A percentile compares a stretch with the other conserved stretches of the same genome.
Conservation (phyloP, 1,139 yeast species). For the Pneumocystis sp. region DNA sequence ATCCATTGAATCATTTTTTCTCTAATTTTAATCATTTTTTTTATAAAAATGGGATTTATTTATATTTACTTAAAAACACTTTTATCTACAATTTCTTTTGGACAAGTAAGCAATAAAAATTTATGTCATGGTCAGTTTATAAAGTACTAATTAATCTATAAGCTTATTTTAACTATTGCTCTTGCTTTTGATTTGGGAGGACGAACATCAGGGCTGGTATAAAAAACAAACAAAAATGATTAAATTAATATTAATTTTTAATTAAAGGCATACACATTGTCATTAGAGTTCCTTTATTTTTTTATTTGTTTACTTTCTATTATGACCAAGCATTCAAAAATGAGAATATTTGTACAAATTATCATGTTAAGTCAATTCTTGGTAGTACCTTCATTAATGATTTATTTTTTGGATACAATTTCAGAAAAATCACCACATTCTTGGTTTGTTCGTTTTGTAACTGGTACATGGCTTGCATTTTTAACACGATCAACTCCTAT, state of each 20-base stretch:
- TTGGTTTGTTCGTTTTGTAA: slow-evolving; percentile 36
- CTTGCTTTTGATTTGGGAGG: slow-evolving; percentile 95
- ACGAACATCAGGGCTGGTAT: slow-evolving; percentile 56
- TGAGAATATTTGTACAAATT: slow-evolving; percentile 38
- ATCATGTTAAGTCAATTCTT: slow-evolving; percentile 69
- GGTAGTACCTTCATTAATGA: slow-evolving; percentile 64
- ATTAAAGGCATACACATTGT: slow-evolving; percentile 51
- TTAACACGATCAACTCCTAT: slow-evolving; percentile 61
- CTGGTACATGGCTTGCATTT: slow-evolving; percentile 46
- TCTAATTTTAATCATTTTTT: not conserved
- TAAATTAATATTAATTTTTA: not conserved
- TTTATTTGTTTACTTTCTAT: slow-evolving; percentile 55
- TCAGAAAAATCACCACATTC: slow-evolving; percentile 22
- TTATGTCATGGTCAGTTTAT: not conserved
- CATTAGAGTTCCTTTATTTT: slow-evolving; percentile 46
- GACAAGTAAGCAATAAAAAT: not conserved
- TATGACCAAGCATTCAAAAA: slow-evolving; percentile 39
- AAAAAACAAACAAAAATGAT: not conserved
- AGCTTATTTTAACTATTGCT: slow-evolving; percentile 67
- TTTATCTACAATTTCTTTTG: not conserved
- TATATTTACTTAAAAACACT: not conserved
- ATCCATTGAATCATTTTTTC: not conserved
- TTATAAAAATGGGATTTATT: not conserved
- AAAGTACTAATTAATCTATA: not conserved
- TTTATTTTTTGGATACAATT: slow-evolving; percentile 52